Percentiles rank a stretch among this genome's conserved stretches.
phyloP scores from a whole-genome alignment of 192 early-diverging fungal species.

The Cetraspora pellucida region DNA sequence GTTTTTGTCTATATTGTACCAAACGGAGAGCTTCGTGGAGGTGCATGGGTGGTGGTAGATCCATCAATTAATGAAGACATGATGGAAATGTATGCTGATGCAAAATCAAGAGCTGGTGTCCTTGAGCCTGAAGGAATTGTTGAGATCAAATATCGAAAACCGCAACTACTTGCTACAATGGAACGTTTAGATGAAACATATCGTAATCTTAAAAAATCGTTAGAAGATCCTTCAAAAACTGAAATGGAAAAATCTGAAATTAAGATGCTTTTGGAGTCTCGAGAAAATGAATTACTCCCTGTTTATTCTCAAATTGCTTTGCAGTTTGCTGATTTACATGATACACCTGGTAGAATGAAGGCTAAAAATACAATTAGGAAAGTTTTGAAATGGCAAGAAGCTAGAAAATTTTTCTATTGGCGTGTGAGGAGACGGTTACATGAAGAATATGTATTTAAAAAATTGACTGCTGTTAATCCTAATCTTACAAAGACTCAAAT shows the following conservation, averaged over 20 bases:
- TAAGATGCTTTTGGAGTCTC: constrained; percentile 73
- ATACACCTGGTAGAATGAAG: constrained; percentile 92
- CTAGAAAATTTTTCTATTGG: constrained; percentile 92
- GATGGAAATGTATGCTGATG: constrained; percentile 99
- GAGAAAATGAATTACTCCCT: constrained; percentile 86
- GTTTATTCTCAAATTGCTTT: constrained; percentile 92
- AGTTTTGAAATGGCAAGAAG: constrained; percentile 75
- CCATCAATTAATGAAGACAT: constrained; percentile 94
- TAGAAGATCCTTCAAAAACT: constrained; percentile 55
- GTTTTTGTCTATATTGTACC: constrained; percentile 96
- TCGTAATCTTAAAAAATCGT: constrained; percentile 65
- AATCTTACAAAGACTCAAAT: constrained; percentile 56
- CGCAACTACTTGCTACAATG: constrained; percentile 90
- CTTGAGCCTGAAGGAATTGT: constrained; percentile 97
- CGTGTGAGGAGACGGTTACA: constrained; percentile 79
- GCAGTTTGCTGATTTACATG: constrained; percentile 98
- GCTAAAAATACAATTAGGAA: constrained; percentile 89
- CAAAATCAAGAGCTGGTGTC: constrained; percentile 88
- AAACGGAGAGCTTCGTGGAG: constrained; percentile 95
- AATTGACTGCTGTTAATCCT: constrained; percentile 54
- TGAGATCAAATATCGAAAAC: constrained; percentile 97
- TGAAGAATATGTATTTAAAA: constrained; percentile 76
- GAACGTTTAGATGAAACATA: constrained; percentile 87
- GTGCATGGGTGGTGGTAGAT: constrained; percentile 98
- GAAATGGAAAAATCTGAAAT: constrained; percentile 66